These are phyloP conservation scores for Gardenia jasminoides DNA, from an alignment of 257 asterid genomes.

Conservation along the genomic window DNA sequence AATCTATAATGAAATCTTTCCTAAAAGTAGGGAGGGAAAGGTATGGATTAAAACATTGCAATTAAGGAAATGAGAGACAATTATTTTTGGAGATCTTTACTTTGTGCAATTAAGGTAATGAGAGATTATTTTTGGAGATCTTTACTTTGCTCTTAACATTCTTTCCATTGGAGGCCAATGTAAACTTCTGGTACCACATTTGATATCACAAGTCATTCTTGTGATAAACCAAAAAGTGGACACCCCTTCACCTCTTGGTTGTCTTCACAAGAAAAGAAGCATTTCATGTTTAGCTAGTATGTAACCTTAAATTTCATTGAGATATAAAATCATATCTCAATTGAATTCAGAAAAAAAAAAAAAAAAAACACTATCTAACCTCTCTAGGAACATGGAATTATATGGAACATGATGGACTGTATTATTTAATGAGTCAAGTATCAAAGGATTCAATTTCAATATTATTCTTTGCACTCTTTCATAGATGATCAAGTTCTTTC, in stretches of 20 bases:
- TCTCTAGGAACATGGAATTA: not conserved
- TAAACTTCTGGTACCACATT: no score
- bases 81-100: no score
- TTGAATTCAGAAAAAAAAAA: no score
- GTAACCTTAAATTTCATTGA: not conserved
- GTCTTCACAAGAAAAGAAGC: not conserved
- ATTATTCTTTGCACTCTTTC: not conserved
- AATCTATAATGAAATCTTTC: no score
- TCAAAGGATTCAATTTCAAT: not conserved
- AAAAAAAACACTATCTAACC: not conserved
- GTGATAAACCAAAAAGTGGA: not conserved
- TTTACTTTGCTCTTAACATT: not conserved
- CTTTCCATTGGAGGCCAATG: not conserved
- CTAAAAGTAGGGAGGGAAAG: no score
- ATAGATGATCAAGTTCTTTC: not conserved
- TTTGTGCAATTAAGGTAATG: no score
- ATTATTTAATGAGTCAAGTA: not conserved
- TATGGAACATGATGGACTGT: no score
- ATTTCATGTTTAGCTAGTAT: not conserved
- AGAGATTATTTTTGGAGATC: not conserved
- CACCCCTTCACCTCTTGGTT: not conserved
- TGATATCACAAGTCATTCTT: not conserved
- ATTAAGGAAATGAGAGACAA: no score
- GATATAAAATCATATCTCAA: not conserved
- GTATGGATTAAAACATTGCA: no score